Evolutionary conservation across 1,139 yeast species (phyloP), one percentile per base, ranked within the genome.

Genomic region (Geotrichum siamense): DNA sequence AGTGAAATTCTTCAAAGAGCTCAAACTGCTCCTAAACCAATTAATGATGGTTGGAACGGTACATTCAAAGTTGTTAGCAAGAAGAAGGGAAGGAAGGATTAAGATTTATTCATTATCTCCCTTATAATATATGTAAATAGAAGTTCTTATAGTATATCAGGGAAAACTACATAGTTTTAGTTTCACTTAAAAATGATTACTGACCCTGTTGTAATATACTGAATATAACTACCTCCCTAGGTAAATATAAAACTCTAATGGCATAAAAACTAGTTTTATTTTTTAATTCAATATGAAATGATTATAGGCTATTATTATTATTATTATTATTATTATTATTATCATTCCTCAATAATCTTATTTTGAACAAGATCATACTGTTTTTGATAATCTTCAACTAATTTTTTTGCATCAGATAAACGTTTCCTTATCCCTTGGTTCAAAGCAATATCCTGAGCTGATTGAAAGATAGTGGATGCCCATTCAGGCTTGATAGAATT

Each of bases 381-480:
- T 26, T 55, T 53, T 38, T 56, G 47, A 39, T 54, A 60, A 39
- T 55, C 58, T 13, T 45, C 45, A 45, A 58, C 59, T 47, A 53
- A 51, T 32, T 53, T 43, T 6, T 74, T 78, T 56, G 83, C 72
- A n/a, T 86, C 75, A 30, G 65, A 64, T 47, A 86, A 69, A 58
- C 96, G 78, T 68, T 93, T 76, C 65, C 93, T 76, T 46, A 91
- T 70, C 0, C 96, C 96, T 63, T 84, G 94, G 60, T 89, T 89
- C 64, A 86, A 84, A 53, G 95, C 85, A 39, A 91, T 80, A 59
- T 91, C 97, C 57, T 82, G 91, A 28, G 91, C 84, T 16, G 82
- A 76, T 10, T 82, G 82, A 60, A 87, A 82, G 56, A 86, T 76
- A 43, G 74, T 67, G 53, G 76, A 82, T 5, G 81, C 76, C 96